Evolutionary conservation across 352 stramenopile species (phyloP), one percentile per base, ranked within the genome.

Genomic region (Phytophthora ohioensis): DNA sequence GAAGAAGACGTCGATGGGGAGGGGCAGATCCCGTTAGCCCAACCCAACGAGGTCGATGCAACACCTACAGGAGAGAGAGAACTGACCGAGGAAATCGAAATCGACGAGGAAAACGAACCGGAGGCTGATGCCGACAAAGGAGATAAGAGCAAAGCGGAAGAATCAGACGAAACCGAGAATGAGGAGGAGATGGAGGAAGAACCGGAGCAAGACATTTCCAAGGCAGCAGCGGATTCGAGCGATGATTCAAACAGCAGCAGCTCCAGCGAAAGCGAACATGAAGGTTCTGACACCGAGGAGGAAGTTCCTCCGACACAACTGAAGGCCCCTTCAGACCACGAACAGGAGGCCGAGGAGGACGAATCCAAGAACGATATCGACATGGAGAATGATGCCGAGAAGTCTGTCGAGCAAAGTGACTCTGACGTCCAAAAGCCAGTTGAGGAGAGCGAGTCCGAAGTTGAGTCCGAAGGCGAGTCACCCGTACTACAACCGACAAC

Each of bases 31-130:
- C 63, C 46, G 15, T 34, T 76, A 39, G 63, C 68, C 13, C 68
- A 76, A 63, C 35, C 42, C 3, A 52, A 79, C n/a, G 63, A 72
- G n/a, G 43, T 62, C 17, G 57, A 73, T 13, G 36, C 63, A 43
- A 35, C 42, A 63, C 15, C 57, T 49, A 41, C 11, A 45, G 35
- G n/a, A 17, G 38, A 63, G 7, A 38, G 51, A n/a, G 55, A 64
- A 6, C 21, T 31, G 56, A 48, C 4, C 17, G 57, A 64, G 39
- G 27, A 46, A 54, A 46, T 35, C 42, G 17, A 69, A 8, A 42
- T 51, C 13, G 39, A 69, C 32, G 61, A 72, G 10, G 38, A 62
- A 17, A 51, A 62, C 13, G 31, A 45, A 27, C 54, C 47, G 3
- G 42, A 66, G 5, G 43, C 34, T 5, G 45, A 46, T 2, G 21